Conservation (phyloP, 306 rosid species). For the Aeschynomene evenia region DNA sequence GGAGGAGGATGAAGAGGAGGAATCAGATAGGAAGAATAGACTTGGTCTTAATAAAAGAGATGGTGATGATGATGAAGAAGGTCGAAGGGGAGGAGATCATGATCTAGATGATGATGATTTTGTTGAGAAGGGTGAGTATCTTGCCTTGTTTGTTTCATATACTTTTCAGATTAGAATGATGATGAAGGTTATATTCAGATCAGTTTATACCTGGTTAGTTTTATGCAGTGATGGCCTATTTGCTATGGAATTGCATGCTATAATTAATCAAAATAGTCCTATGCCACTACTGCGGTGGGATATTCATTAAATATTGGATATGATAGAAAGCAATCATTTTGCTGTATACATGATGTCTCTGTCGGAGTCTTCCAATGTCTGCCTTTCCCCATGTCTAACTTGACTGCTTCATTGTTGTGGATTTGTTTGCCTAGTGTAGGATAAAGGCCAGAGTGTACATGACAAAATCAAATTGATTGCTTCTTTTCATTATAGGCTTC, state of each 20-base stretch:
- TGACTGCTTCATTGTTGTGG: constrained; percentile 3
- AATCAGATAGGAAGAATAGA: constrained; percentile 67
- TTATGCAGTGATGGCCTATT: not conserved
- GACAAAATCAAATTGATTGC: constrained; percentile 3
- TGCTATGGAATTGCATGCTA: not conserved
- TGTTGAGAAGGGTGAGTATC: constrained; percentile 66
- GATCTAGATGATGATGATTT: constrained; percentile 83
- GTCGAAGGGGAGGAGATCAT: constrained; percentile 66
- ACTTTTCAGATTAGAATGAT: not conserved
- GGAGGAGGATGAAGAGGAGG: constrained; percentile 93
- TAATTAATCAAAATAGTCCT: constrained; percentile 13
- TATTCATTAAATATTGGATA: constrained; percentile 4
- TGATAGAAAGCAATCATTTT: constrained; percentile 1
- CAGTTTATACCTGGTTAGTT: constrained; percentile 22
- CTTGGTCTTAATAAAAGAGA: constrained; percentile 62
- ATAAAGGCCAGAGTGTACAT: constrained; percentile 1
- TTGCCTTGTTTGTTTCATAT: constrained; percentile 18
- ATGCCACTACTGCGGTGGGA: constrained; percentile 5
- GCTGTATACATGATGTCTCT: constrained; percentile 18
- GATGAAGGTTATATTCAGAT: not conserved
- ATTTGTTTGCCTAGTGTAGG: constrained; percentile 4
- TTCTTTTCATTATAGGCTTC: not conserved
- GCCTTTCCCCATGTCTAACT: not conserved
- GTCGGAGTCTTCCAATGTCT: constrained; percentile 5
- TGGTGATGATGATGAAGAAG: constrained; percentile 87